Evolutionary conservation across 1,284 basidiomycete species (phyloP), one percentile per base, ranked within the genome.

Genomic region (Takashimella tepidaria): DNA sequence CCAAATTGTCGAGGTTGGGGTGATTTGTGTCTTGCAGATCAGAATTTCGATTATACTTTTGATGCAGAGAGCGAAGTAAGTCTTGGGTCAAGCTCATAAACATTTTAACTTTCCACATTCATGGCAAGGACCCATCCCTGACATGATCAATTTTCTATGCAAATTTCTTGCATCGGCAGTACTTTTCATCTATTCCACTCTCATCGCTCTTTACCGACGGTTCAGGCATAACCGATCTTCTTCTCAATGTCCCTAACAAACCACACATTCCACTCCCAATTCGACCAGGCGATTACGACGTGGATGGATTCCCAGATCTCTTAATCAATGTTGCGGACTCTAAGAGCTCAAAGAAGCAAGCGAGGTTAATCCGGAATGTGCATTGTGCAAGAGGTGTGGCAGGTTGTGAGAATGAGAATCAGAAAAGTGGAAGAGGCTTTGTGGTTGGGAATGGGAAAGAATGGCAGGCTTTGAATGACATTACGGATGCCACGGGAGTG

Each of bases 301-400:
- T 95, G 37, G 93, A 98, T 69, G 96, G 96, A 0, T 98, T 89
- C 76, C 93, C 96, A 0, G 96, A 98, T 64, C 67, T 98, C 6
- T 77, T 98, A 2, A 64, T 87, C 5, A 83, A 92, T n/a, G 71
- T 83, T 0, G n/a, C n/a, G n/a, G n/a, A n/a, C n/a, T 81, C 79
- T 11, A 68, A 73, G 19, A 42, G 43, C 22, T 45, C 50, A 10
- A n/a, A 16, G 1, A 37, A 19, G 5, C 50, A 55, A 41, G 27
- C 44, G 10, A 24, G 13, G 13, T 73, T 98, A 11, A 70, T 93
- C 3, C 79, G 85, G 61, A 93, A 86, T 26, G 79, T 84, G 2
- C 82, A 84, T 0, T 98, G 93, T 65, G 75, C 70, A 3, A 77
- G 68, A 48, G 66, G 60, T 16, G 55, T 72, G 1, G 41, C 60